phyloP scores from a whole-genome alignment of 1,284 basidiomycete genomes.

The Termitomyces sp. region DNA sequence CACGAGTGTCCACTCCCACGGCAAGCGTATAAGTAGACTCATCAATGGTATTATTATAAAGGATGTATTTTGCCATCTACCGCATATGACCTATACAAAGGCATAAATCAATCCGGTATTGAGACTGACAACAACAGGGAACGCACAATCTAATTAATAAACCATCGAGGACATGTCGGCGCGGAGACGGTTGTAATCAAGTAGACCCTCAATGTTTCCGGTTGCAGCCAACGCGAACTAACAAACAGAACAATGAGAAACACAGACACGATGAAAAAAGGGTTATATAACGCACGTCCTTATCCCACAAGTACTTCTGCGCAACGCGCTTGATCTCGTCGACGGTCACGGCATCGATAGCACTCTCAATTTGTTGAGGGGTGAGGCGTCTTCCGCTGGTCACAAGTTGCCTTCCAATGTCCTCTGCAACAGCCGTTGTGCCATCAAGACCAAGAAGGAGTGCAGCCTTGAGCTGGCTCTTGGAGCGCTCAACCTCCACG shows the following conservation, averaged over 20 bases:
- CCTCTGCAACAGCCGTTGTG: constrained; percentile 94
- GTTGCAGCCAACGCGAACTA: constrained; percentile 79
- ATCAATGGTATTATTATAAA: constrained; percentile 10
- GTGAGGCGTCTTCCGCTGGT: constrained; percentile 88
- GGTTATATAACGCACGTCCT: constrained; percentile 62
- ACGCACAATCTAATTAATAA: constrained; percentile 43
- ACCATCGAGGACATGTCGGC: constrained; percentile 76
- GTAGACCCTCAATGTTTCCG: constrained; percentile 84
- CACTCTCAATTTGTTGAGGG: constrained; percentile 91
- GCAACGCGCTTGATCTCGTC: constrained; percentile 95
- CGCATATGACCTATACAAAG: background rate
- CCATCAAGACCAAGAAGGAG: constrained; percentile 91
- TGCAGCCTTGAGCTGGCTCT: constrained; percentile 96
- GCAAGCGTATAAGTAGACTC: constrained; percentile 2
- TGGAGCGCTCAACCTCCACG: constrained; percentile 92
- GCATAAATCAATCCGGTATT: background rate
- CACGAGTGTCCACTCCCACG: background rate
- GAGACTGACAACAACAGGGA: background rate
- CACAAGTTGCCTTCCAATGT: constrained; percentile 95
- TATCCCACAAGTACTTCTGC: constrained; percentile 96
- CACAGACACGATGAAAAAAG: constrained; percentile 11
- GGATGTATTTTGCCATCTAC: constrained; percentile 12
- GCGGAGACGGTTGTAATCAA: constrained; percentile 81
- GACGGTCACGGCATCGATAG: constrained; percentile 83
- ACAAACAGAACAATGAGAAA: constrained; percentile 15